phyloP scores from a whole-genome alignment of 306 rosid genomes.

The Datisca glomerata region DNA sequence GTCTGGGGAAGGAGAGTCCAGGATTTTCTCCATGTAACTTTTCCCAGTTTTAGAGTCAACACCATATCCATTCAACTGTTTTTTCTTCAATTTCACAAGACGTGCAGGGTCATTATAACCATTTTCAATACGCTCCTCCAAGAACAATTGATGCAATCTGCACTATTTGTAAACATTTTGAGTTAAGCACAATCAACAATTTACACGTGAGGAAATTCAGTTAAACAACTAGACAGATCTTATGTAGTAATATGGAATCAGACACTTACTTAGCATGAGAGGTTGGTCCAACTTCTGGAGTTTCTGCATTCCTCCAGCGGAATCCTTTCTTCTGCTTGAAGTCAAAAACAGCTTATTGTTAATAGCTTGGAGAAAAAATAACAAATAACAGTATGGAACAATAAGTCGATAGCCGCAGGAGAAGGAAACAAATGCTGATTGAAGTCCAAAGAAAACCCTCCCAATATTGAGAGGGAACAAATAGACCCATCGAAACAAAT shows the following conservation, averaged over 20 bases:
- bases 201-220: conserved; percentile 11
- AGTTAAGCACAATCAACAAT: conserved; percentile 18
- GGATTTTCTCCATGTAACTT: conserved; percentile 74
- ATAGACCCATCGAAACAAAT: conserved; percentile 1
- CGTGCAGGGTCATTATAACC: conserved; percentile 60
- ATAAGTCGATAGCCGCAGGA: no score
- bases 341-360: conserved; percentile 10
- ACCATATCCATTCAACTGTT: conserved; percentile 50
- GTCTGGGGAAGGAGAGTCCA: conserved; percentile 51
- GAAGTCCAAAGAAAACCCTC: neutral
- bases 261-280: conserved; percentile 73
- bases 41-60: conserved; percentile 46
- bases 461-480: neutral
- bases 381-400: no score
- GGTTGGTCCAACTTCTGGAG: conserved; percentile 35
- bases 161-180: conserved; percentile 16
- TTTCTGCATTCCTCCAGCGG: conserved; percentile 57
- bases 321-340: conserved; percentile 52
- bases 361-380: no score
- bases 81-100: conserved; percentile 64
- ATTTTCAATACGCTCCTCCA: conserved; percentile 76
- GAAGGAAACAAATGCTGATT: no score
- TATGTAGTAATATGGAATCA: conserved; percentile 18
- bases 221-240: conserved; percentile 13
- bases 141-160: conserved; percentile 81